Evolutionary conservation across 2,329 filamentous ascomycete genomes (phyloP).

Genomic region (Lojkania enalia): DNA sequence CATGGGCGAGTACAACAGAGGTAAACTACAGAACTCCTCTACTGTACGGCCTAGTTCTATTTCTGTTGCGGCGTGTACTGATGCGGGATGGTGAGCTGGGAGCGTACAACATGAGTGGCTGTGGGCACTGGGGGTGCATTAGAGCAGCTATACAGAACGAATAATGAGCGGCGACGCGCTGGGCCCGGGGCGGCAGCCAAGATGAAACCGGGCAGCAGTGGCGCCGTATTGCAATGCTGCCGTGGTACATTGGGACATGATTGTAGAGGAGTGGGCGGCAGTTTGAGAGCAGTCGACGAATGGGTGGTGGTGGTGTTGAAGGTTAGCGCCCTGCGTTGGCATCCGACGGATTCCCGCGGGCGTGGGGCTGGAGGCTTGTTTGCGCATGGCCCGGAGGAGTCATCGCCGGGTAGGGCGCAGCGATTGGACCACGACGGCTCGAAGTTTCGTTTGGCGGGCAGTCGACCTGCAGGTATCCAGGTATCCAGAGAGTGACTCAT

Average conservation of each 20-base stretch:
- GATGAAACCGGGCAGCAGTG: conserved; percentile 39
- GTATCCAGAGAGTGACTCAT: conserved; percentile 36
- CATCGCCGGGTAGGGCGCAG: conserved; percentile 24
- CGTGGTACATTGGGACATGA: conserved; percentile 14
- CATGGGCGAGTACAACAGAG: conserved; percentile 36
- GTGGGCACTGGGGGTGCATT: conserved; percentile 24
- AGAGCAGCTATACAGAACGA: conserved; percentile 22
- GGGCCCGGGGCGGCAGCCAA: conserved; percentile 40
- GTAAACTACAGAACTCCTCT: conserved; percentile 9
- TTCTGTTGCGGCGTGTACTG: conserved; percentile 23
- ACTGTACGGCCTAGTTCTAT: conserved; percentile 24
- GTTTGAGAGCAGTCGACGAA: conserved; percentile 38
- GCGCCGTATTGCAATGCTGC: conserved; percentile 24
- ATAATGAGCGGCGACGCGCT: conserved; percentile 37
- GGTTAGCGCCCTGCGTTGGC: conserved; percentile 33
- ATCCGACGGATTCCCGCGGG: conserved; percentile 12
- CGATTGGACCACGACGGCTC: conserved; percentile 36
- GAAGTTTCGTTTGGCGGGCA: conserved; percentile 39
- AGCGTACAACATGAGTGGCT: conserved; percentile 31
- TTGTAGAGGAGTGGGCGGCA: conserved; percentile 31
- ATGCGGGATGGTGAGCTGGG: conserved; percentile 21
- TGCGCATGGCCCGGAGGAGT: conserved; percentile 34
- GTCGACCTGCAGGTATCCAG: conserved; percentile 29
- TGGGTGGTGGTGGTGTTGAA: conserved; percentile 33
- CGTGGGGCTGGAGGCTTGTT: conserved; percentile 19